phyloP scores from a whole-genome alignment of 106 monocot species.

The Agapanthus africanus region DNA sequence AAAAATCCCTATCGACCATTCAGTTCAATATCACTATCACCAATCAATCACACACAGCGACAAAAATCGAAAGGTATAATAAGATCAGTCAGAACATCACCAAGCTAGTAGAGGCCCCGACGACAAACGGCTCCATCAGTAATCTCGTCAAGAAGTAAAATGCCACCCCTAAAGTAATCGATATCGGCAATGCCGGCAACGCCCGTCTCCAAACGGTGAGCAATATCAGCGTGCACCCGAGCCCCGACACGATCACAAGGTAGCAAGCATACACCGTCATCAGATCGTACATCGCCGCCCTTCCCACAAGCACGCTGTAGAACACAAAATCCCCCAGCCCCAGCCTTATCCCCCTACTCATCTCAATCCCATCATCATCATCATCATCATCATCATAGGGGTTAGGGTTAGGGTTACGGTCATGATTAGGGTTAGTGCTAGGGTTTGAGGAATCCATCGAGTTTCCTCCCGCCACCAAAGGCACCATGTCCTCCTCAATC shows the following conservation, averaged over 20 bases:
- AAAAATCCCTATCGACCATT: too few relatives aligned
- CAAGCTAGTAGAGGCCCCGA: constrained; percentile 71
- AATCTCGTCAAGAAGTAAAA: constrained; percentile 90
- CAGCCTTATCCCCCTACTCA: constrained; percentile 55
- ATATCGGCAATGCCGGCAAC: constrained; percentile 85
- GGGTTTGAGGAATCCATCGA: neutral
- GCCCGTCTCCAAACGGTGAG: constrained; percentile 60
- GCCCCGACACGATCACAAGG: constrained; percentile 76
- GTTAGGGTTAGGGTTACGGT: too few relatives aligned
- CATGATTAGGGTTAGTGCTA: too few relatives aligned
- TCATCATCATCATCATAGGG: neutral
- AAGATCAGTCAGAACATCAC: constrained; percentile 98
- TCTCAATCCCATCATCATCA: constrained; percentile 16
- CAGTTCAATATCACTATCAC: too few relatives aligned
- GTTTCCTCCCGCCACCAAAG: constrained; percentile 23
- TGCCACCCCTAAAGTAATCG: constrained; percentile 61
- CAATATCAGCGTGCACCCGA: constrained; percentile 84
- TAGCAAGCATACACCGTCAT: constrained; percentile 98
- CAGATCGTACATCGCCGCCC: constrained; percentile 93
- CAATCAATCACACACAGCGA: too few relatives aligned
- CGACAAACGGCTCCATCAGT: constrained; percentile 93
- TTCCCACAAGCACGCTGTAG: constrained; percentile 89
- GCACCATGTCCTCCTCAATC: constrained; percentile 37
- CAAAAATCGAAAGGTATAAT: too few relatives aligned
- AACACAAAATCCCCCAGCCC: constrained; percentile 94